Evolutionary conservation across 2,329 filamentous ascomycete species (phyloP), one percentile per base, ranked within the genome.

Genomic region (Neonectria hederae): DNA sequence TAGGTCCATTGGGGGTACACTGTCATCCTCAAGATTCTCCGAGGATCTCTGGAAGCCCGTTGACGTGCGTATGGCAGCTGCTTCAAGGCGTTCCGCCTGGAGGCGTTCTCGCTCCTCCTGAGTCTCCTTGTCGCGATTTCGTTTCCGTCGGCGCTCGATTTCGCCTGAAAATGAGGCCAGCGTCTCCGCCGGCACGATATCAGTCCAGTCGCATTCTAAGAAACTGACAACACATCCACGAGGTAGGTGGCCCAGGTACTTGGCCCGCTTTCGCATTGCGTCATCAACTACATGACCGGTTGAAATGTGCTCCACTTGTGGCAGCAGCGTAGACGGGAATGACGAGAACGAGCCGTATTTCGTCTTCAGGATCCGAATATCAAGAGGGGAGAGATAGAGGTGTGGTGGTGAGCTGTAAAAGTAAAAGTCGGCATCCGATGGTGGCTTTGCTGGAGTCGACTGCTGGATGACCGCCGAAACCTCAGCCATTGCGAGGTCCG

Each of bases 161-260:
- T 97, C 93, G 0, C 83, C 80, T n/a, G 85, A 83, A 78, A 97
- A 97, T 1, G 86, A 85, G 42, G 89, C 89, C n/a, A 97, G 82
- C 4, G 92, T 86, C 54, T 92, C 90, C 1, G 89, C 84, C 3
- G 89, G 86, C 5, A 97, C 92, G 40, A 96, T 92, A 69, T 97
- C 94, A 3, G 92, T 94, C 94, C 94, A 97, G 77, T 97, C 94
- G 75, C 94, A 97, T 79, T 97, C 94, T 1, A 97, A 79, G 73
- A 97, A 97, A 69, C 86, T 93, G 45, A 97, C 92, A 69, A 97
- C 91, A 76, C 94, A 97, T n/a, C 94, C 94, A 54, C 92, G 89
- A 0, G 94, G 94, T 6, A 97, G 84, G 77, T 97, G 94, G 1
- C 89, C 88, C 3, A 97, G 85, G 69, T 97, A 97, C 76, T 96